A percentile compares a stretch with the other conserved stretches of the same genome.
These are phyloP conservation scores for Leccinum rimulosum DNA, from an alignment of 768 basidiomycete genomes.

Conservation along the genomic window DNA sequence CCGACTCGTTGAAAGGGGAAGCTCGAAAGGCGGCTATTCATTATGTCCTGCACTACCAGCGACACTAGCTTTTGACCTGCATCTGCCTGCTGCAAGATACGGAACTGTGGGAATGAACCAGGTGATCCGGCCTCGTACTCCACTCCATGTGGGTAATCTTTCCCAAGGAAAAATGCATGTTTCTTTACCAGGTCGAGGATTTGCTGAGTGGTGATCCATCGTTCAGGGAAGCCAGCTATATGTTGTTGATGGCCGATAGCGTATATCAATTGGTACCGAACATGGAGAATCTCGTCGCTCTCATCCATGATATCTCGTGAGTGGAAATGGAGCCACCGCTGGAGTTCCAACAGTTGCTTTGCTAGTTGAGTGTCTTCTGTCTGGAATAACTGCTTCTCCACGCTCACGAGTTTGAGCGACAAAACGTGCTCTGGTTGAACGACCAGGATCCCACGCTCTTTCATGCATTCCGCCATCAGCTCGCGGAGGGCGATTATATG, in stretches of 20 bases:
- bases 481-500: conserved; percentile 25
- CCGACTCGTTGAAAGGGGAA: conserved; percentile 15
- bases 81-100: conserved; percentile 17
- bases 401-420: conserved; percentile 46
- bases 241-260: conserved; percentile 30
- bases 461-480: conserved; percentile 40
- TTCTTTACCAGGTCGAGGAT: conserved; percentile 27
- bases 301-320: conserved; percentile 32
- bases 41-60: conserved; percentile 14
- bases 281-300: conserved; percentile 33
- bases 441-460: conserved; percentile 42
- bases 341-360: conserved; percentile 24
- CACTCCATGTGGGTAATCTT: conserved; percentile 6
- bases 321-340: conserved; percentile 23
- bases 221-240: conserved; percentile 31
- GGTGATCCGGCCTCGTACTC: conserved; percentile 16
- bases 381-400: conserved; percentile 34
- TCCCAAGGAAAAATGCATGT: conserved; percentile 11
- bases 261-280: conserved; percentile 39
- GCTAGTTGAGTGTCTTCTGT: not conserved
- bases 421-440: conserved; percentile 54
- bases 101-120: conserved; percentile 25
- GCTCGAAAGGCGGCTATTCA: conserved; percentile 14
- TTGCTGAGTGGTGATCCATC: conserved; percentile 35
- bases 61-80: conserved; percentile 13